These are phyloP conservation scores for Teratosphaeriaceae sp. DNA, from an alignment of 2,329 filamentous ascomycete species.

Conservation along the genomic window DNA sequence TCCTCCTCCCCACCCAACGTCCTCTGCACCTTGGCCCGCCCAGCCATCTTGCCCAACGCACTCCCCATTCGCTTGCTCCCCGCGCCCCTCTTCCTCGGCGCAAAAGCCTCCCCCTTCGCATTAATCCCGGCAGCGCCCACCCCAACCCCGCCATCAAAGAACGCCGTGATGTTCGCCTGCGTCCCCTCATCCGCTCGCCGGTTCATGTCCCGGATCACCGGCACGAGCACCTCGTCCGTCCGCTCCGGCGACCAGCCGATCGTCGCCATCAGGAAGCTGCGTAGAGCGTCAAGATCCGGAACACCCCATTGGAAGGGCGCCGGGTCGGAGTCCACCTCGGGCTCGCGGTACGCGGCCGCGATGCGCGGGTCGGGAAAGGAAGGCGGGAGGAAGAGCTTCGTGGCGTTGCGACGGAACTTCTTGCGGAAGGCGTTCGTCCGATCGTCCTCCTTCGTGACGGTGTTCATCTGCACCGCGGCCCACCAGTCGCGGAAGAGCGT, in stretches of 20 bases:
- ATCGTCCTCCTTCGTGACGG: conserved; percentile 54
- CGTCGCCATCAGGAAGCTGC: conserved; percentile 80
- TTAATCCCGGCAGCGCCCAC: conserved; percentile 45
- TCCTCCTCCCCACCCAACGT: conserved; percentile 2
- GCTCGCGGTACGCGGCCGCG: conserved; percentile 73
- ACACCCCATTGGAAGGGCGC: conserved; percentile 92
- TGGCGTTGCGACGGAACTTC: conserved; percentile 77
- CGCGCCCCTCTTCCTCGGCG: conserved; percentile 57
- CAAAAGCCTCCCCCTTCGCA: conserved; percentile 54
- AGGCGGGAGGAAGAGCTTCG: conserved; percentile 79
- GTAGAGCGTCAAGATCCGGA: conserved; percentile 78
- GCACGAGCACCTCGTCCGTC: conserved; percentile 91
- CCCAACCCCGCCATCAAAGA: conserved; percentile 70
- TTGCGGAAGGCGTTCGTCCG: conserved; percentile 61
- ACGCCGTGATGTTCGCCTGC: conserved; percentile 92
- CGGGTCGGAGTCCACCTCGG: conserved; percentile 73
- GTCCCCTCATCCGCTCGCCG: conserved; percentile 80
- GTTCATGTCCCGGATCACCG: conserved; percentile 95
- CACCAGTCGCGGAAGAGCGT: conserved; percentile 84
- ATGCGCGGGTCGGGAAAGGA: conserved; percentile 75
- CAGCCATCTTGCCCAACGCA: conserved; percentile 62
- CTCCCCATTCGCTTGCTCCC: conserved; percentile 71
- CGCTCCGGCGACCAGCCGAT: conserved; percentile 89
- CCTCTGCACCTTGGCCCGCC: conserved; percentile 40
- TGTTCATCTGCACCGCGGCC: conserved; percentile 63